Base-by-base conservation (phyloP, 2,329 filamentous ascomycete genomes). In the Aspergillus fumigatiaffinis region DNA sequence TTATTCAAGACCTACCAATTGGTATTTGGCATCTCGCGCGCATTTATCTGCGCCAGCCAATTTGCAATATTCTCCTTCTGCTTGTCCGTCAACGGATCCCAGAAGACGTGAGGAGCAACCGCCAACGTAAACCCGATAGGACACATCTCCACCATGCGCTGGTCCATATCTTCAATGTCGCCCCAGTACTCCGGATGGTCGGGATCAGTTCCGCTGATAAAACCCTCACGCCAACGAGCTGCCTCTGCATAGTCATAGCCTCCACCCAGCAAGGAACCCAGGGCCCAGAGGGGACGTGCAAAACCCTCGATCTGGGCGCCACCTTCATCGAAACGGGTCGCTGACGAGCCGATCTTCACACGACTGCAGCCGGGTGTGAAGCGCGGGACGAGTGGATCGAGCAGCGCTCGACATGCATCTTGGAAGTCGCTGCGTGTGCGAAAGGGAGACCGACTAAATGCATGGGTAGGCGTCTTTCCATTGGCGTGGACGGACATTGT, bases 71-170 rank as follows among this genome's bases (percentile, higher is more conserved):
- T 90, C 10, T 69, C 75, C 65, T 81, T 85, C 69, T 90, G 84
- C 62, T 79, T 79, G 17, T 82, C 81, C 2, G 80, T 83, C 65
- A 92, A 76, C 1, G 82, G 84, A 14, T 86, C 78, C 88, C 88
- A 92, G 57, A 91, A 82, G 64, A 69, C 80, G 77, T 71, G 75
- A 28, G 80, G 79, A 35, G 86, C 88, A 53, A 91, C 86, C 32
- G 88, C 88, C 53, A 93, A 78, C 1, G 88, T 84, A 66, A 86
- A 92, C 0, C 89, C 90, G 57, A 92, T 80, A 0, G 89, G 89
- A 68, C 89, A 92, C 81, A 91, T 90, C 71, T 93, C 90, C 2
- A 92, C 90, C 90, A 92, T 92, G 26, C 89, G 80, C 77, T 92
- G 89, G 68, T 92, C 90, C 56, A 87, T 86, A 68, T 92, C 88